Conservation (phyloP, 306 rosid genomes). For the Spatholobus suberectus region DNA sequence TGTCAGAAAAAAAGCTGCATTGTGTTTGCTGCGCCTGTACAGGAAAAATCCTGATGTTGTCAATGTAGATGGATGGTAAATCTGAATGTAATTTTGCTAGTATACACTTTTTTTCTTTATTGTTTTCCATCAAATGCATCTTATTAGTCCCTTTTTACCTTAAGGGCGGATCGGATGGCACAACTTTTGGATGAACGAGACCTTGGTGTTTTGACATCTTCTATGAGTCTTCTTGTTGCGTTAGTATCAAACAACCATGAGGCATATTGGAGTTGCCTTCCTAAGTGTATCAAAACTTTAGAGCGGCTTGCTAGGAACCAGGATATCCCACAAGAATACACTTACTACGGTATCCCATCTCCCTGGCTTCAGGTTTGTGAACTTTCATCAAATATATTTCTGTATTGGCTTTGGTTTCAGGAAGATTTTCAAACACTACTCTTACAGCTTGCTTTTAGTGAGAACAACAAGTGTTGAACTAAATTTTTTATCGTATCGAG, state of each 20-base stretch:
- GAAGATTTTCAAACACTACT: slow-evolving; percentile 13
- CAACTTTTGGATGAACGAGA: slow-evolving; percentile 99
- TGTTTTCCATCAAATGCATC: slow-evolving; percentile 27
- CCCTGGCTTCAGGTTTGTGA: slow-evolving; percentile 99
- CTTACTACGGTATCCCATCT: slow-evolving; percentile 99
- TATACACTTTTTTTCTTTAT: slow-evolving; percentile 22
- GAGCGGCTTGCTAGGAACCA: slow-evolving; percentile 98
- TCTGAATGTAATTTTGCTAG: slow-evolving; percentile 43
- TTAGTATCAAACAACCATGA: slow-evolving; percentile 89
- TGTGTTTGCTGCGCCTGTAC: slow-evolving; percentile 92
- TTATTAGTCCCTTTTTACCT: slow-evolving; percentile 30
- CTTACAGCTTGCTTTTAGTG: slow-evolving; percentile 3
- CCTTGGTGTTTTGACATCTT: slow-evolving; percentile 96
- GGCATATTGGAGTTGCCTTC: slow-evolving; percentile 97
- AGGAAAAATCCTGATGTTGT: slow-evolving; percentile 99
- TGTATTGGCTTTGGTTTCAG: slow-evolving; percentile 5
- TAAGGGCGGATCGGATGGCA: slow-evolving; percentile 99
- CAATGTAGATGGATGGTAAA: slow-evolving; percentile 98
- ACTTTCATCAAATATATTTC: slow-evolving; percentile 31
- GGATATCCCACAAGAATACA: slow-evolving; percentile 98
- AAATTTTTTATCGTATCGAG: slow-evolving; percentile 23
- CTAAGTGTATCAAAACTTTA: slow-evolving; percentile 89
- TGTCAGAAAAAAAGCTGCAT: slow-evolving; percentile 96
- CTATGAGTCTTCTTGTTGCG: slow-evolving; percentile 98
- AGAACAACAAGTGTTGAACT: slow-evolving; percentile 19